Percentiles rank a stretch among this genome's conserved stretches.
These are phyloP conservation scores for Aspergillus baeticus DNA, from an alignment of 495 filamentous ascomycete genomes.

Conservation along the genomic window DNA sequence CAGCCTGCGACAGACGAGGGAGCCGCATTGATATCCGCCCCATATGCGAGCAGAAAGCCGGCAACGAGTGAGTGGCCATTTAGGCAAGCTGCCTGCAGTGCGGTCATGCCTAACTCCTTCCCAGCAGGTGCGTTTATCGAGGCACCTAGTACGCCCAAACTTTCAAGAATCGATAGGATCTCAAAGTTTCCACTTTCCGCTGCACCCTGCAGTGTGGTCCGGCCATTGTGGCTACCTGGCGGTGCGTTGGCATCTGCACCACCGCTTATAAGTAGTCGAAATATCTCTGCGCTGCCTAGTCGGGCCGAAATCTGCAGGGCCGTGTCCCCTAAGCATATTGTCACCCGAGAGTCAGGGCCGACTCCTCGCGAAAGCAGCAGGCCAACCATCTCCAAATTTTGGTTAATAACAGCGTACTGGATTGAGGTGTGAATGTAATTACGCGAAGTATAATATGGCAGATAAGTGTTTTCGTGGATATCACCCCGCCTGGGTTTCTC, in stretches of 20 bases:
- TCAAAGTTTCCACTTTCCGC: conserved; percentile 20
- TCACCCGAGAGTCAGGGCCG: neutral
- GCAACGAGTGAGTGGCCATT: neutral
- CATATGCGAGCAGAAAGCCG: neutral
- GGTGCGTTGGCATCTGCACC: conserved; percentile 28
- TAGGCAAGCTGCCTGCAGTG: conserved; percentile 19
- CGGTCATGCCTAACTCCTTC: conserved; percentile 28
- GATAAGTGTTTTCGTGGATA: no score
- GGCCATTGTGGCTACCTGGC: conserved; percentile 19
- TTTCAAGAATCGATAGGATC: conserved; percentile 11
- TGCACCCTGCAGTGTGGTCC: conserved; percentile 22
- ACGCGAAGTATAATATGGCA: neutral
- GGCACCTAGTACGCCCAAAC: conserved; percentile 16
- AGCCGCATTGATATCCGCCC: neutral
- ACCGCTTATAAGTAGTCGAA: conserved; percentile 21
- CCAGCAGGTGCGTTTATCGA: conserved; percentile 28
- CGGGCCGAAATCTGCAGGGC: conserved; percentile 28
- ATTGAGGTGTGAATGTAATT: no score
- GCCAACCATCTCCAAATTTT: conserved; percentile 8
- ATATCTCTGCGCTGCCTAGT: conserved; percentile 16
- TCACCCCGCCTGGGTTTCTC: no score
- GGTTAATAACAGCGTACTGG: conserved; percentile 7
- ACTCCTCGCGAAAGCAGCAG: conserved; percentile 11
- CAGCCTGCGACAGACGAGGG: conserved; percentile 4
- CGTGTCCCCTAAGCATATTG: neutral